Conservation (phyloP, 495 filamentous ascomycete genomes). For the Viridothelium virens region DNA sequence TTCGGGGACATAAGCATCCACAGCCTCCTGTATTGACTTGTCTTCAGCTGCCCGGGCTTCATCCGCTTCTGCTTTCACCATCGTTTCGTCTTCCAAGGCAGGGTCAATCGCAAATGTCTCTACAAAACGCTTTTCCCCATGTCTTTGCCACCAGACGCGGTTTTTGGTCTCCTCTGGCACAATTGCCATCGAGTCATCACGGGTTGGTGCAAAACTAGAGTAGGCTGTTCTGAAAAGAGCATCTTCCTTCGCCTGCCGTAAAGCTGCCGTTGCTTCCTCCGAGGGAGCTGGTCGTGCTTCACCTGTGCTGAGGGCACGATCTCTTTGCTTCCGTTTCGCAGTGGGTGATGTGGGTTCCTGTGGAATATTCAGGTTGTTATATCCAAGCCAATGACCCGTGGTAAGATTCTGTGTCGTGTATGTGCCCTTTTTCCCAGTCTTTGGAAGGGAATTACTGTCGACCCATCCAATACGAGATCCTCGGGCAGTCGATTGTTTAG, state of each 20-base stretch:
- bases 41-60: slow-evolving; percentile 41
- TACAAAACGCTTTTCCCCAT: slow-evolving; percentile 55
- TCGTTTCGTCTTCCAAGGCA: slow-evolving; percentile 33
- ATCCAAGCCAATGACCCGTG: slow-evolving; percentile 61
- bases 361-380: slow-evolving; percentile 42
- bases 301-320: slow-evolving; percentile 61
- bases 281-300: slow-evolving; percentile 42
- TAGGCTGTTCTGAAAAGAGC: slow-evolving; percentile 73
- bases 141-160: slow-evolving; percentile 78
- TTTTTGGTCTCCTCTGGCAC: slow-evolving; percentile 62
- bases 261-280: slow-evolving; percentile 19
- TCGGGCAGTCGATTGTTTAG: slow-evolving; percentile 53
- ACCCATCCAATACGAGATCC: slow-evolving; percentile 53
- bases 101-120: slow-evolving; percentile 46
- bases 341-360: slow-evolving; percentile 51
- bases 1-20: slow-evolving; percentile 15
- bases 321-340: slow-evolving; percentile 59
- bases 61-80: slow-evolving; percentile 26
- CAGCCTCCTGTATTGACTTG: background rate
- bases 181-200: slow-evolving; percentile 69
- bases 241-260: slow-evolving; percentile 57
- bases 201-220: slow-evolving; percentile 78
- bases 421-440: slow-evolving; percentile 39
- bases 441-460: slow-evolving; percentile 27
- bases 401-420: slow-evolving; percentile 51